These are phyloP conservation scores for Populus hybrid DNA, from an alignment of 441 rosid species.

Conservation along the genomic window DNA sequence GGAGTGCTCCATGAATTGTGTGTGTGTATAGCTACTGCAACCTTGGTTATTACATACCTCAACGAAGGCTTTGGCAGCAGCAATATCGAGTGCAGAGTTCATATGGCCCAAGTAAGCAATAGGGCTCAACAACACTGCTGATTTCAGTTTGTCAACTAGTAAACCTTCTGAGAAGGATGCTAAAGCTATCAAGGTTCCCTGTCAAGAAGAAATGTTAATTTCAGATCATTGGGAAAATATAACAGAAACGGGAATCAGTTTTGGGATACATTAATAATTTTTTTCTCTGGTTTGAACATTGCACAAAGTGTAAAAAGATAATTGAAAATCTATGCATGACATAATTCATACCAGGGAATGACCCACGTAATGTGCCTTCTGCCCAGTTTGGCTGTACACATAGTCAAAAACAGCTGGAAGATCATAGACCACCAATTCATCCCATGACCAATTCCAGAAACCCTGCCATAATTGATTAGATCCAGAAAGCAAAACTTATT, in stretches of 20 bases:
- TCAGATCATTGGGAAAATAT: not conserved
- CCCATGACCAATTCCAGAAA: conserved; percentile 95
- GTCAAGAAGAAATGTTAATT: not conserved
- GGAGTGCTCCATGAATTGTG: not conserved
- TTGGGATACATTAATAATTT: too few species aligned
- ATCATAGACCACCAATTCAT: conserved; percentile 68
- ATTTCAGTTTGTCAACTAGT: conserved; percentile 51
- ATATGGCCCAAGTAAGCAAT: conserved; percentile 91
- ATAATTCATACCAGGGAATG: conserved; percentile 66
- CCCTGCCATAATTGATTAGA: conserved; percentile 30
- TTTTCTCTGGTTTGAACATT: not conserved
- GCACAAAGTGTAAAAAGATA: not conserved
- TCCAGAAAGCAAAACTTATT: not conserved
- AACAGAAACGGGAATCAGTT: not conserved
- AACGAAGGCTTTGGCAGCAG: conserved; percentile 62
- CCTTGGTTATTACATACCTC: conserved; percentile 44
- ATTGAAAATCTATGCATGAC: not conserved
- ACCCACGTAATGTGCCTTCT: conserved; percentile 79
- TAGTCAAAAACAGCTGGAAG: conserved; percentile 71
- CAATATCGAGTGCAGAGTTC: conserved; percentile 61
- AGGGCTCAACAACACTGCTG: conserved; percentile 80
- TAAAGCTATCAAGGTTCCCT: conserved; percentile 84
- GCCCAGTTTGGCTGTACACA: conserved; percentile 53
- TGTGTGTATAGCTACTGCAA: not conserved
- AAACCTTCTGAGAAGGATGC: conserved; percentile 76